phyloP scores from a whole-genome alignment of 257 asterid species.

The Solanum megistacrolobum region DNA sequence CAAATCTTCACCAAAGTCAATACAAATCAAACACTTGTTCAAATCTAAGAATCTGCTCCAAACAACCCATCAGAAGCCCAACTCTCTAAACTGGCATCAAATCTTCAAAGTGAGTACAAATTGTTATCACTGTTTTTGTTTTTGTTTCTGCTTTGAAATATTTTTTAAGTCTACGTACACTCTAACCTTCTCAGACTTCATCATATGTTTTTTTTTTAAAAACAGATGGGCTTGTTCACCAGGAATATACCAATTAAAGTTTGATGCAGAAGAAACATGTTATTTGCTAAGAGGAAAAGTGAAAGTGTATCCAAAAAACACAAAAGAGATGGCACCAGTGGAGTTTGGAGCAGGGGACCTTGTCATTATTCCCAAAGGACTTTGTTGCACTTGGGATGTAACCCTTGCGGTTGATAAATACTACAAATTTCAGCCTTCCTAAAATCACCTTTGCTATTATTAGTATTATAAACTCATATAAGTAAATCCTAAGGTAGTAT shows the following conservation, averaged over 20 bases:
- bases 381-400: slow-evolving; percentile 89
- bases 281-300: slow-evolving; percentile 69
- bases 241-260: slow-evolving; percentile 72
- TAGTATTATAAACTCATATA: neutral
- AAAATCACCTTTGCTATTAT: neutral
- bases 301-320: slow-evolving; percentile 52
- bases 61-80: slow-evolving; percentile 58
- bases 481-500: neutral
- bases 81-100: slow-evolving; percentile 69
- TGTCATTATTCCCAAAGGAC: slow-evolving; percentile 70
- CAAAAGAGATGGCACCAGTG: slow-evolving; percentile 32
- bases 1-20: too few relatives aligned
- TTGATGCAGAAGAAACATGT: slow-evolving; percentile 72
- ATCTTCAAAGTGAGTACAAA: slow-evolving; percentile 64
- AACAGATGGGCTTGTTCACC: slow-evolving; percentile 88
- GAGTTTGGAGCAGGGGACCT: slow-evolving; percentile 88
- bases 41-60: slow-evolving; percentile 58
- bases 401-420: slow-evolving; percentile 66
- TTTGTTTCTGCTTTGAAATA: too few relatives aligned
- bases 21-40: slow-evolving; percentile 21
- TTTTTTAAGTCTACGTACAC: neutral
- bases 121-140: neutral
- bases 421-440: slow-evolving; percentile 53
- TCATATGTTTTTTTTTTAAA: neutral
- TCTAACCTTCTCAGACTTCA: neutral